Percentiles rank a stretch among this genome's conserved stretches.
Evolutionary conservation across 768 basidiomycete species (phyloP).

Genomic region (Podaxis pistillaris): DNA sequence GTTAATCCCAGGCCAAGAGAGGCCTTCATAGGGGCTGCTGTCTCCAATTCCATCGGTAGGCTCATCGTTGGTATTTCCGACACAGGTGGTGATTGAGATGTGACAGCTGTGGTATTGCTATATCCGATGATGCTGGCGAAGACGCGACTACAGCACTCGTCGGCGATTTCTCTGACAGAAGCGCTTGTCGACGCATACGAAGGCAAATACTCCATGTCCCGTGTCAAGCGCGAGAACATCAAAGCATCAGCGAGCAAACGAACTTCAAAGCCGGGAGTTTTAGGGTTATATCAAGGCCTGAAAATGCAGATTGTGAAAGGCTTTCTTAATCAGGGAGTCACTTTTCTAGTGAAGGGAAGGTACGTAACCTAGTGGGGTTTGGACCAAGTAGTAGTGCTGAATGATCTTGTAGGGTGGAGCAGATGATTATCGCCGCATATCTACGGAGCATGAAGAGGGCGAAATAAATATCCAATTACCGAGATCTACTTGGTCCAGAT

Average conservation of each 20-base stretch:
- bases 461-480: no score
- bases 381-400: background rate
- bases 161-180: constrained; percentile 34
- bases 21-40: constrained; percentile 56
- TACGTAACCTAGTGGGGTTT: constrained; percentile 16
- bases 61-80: background rate
- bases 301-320: constrained; percentile 51
- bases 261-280: constrained; percentile 21
- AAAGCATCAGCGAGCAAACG: background rate
- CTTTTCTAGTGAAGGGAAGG: constrained; percentile 59
- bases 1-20: constrained; percentile 38
- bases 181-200: constrained; percentile 34
- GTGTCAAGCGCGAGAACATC: constrained; percentile 1
- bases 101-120: constrained; percentile 39
- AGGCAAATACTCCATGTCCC: constrained; percentile 20
- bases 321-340: constrained; percentile 56
- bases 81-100: background rate
- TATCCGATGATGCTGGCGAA: constrained; percentile 65
- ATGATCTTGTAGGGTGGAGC: constrained; percentile 20
- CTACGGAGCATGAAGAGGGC: background rate
- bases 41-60: constrained; percentile 50
- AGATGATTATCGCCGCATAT: constrained; percentile 23
- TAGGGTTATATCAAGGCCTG: constrained; percentile 53
- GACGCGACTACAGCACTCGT: constrained; percentile 46
- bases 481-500: no score